Evolutionary conservation across 208 protist genomes (phyloP).

Genomic region (Novymonas esmeraldas): DNA sequence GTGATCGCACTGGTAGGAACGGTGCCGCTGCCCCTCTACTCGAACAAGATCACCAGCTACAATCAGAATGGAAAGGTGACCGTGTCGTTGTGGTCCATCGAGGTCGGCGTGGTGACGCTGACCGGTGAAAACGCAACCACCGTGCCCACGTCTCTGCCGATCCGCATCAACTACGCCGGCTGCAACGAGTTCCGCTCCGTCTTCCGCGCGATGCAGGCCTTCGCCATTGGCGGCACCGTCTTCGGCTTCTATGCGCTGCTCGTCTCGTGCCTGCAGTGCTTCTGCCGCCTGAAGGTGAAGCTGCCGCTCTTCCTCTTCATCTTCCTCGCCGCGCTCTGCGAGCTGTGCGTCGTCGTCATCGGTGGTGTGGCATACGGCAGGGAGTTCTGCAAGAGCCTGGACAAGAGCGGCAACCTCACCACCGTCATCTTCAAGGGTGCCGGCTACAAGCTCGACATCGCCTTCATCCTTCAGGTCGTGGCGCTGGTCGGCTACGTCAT

Average conservation of each 20-base stretch:
- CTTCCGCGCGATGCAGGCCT: slow-evolving; percentile 49
- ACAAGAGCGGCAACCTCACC: slow-evolving; percentile 30
- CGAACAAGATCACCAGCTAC: slow-evolving; percentile 22
- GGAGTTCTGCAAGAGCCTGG: slow-evolving; percentile 35
- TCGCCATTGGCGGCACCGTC: slow-evolving; percentile 47
- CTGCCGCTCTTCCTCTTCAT: slow-evolving; percentile 55
- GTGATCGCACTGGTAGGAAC: slow-evolving; percentile 50
- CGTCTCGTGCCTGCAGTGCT: slow-evolving; percentile 41
- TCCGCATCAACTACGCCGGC: slow-evolving; percentile 54
- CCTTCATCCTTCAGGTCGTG: slow-evolving; percentile 52
- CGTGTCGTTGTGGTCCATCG: slow-evolving; percentile 43
- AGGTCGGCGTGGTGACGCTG: slow-evolving; percentile 23
- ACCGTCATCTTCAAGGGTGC: slow-evolving; percentile 46
- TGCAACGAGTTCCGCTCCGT: slow-evolving; percentile 37
- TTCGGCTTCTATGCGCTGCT: slow-evolving; percentile 53
- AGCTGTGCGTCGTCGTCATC: slow-evolving; percentile 39
- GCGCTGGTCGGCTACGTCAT: slow-evolving; percentile 32
- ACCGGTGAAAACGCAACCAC: slow-evolving; percentile 14
- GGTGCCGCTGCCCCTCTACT: slow-evolving; percentile 39
- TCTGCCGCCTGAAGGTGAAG: slow-evolving; percentile 51
- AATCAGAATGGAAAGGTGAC: slow-evolving; percentile 35
- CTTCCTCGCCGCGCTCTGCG: slow-evolving; percentile 36
- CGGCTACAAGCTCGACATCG: slow-evolving; percentile 41
- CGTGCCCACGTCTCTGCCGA: slow-evolving; percentile 16
- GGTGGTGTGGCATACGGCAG: slow-evolving; percentile 31